Base-by-base conservation (phyloP, 2,329 filamentous ascomycete species). In the Apiospora rasikravindrae region DNA sequence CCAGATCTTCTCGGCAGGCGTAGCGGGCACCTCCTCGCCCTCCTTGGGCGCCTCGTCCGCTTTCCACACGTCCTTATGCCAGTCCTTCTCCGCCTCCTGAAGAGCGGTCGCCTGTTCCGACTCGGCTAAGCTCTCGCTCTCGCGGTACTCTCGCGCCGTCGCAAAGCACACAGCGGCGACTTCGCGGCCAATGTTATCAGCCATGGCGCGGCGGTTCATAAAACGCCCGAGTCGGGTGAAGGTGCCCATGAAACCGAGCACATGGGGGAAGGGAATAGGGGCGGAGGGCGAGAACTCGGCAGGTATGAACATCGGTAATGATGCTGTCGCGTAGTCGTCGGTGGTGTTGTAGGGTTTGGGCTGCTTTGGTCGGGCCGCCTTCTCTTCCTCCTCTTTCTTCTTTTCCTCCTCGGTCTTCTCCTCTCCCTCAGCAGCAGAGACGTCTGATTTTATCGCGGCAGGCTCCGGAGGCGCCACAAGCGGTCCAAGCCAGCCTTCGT, bases 401-500 rank as follows among this genome's bases (percentile, higher is more conserved):
- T 83, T 81, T 69, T 83, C 78, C 67, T 85, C 82, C 7, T 84
- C 79, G 70, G 85, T 83, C 4, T 83, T 78, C 86, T 85, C 57
- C 85, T 83, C 71, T 83, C 73, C 76, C 37, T 73, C 76, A 44
- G 72, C 69, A 37, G 70, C 72, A 40, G 76, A 74, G 13, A 77
- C 71, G 2, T 71, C 73, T 7, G 45, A 37, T 29, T 66, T 64
- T 53, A 26, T 40, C 29, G n/a, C n/a, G 22, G 47, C 68, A 10
- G 68, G 22, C 33, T 40, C 42, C 10, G 68, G 68, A n/a, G 93
- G 92, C 71, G 90, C 83, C 73, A 92, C 89, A 61, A 97, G 84
- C 10, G 96, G 95, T 0, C 96, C 96, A 33, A 99, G 85, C 96
- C 96, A 99, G 71, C 96, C 96, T 83, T 99, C 96, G 81, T 99